Base-by-base conservation (phyloP, 1,139 yeast species). In the Candida dubliniensis region DNA sequence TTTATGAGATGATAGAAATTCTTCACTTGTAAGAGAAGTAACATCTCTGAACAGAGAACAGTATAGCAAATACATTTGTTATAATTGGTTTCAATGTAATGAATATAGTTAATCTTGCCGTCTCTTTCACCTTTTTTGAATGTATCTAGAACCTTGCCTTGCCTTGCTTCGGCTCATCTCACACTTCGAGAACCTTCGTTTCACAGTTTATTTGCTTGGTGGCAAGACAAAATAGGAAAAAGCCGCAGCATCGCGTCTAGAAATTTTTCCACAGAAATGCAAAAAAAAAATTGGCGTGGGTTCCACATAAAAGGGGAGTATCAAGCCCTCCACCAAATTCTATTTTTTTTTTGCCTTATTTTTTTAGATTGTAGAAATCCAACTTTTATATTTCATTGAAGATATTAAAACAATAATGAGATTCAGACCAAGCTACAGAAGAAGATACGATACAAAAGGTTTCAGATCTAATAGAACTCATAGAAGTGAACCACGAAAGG, bases 221-320 rank as follows among this genome's bases (percentile, higher is more conserved):
- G 34, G 40, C 34, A 31, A 37, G 8, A 10, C 12, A 12, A 31
- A 37, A 6, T 12, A 23, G 37, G 41, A 15, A 39, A 39, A 11
- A 11, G 50, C 50, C 50, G 46, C 50, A 38, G 24, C 47, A 47
- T 47, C 49, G 44, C 47, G 44, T 41, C 27, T 38, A 42, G 13
- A 36, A 41, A 43, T 24, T 45, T 45, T 43, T 29, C 5, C n/a
- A 24, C 27, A 14, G 11, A 12, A 29, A 34, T 8, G 11, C 8
- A 14, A n/a, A 27, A 27, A 25, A 25, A 25, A 10, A 10, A 4
- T 27, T 30, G 4, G 14, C 13, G 3, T n/a, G 14, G 13, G 15
- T 18, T 9, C 11, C 10, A 7, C n/a, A 34, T 34, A 34, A 23
- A 34, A 13, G 25, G 33, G 15, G 24, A 26, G 25, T 23, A 18